These are phyloP conservation scores for Ajuga chamaepitys DNA, from an alignment of 257 asterid species.

Conservation along the genomic window DNA sequence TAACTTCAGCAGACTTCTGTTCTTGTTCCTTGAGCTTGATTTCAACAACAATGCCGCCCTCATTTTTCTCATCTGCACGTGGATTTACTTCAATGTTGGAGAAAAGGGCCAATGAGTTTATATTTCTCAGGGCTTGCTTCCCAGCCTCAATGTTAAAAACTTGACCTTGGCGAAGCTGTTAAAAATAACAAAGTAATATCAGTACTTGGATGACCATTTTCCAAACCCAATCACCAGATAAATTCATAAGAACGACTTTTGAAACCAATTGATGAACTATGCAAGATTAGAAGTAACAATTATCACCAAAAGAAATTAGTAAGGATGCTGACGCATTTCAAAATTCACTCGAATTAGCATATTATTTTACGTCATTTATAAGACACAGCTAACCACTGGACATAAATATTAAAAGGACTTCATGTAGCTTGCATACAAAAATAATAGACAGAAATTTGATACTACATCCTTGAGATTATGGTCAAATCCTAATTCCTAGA, in stretches of 20 bases:
- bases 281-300: not conserved
- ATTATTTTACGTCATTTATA: not conserved
- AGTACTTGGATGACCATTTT: not conserved
- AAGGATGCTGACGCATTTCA: not conserved
- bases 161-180: conserved; percentile 82
- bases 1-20: conserved; percentile 96
- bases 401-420: not conserved
- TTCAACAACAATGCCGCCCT: conserved; percentile 93
- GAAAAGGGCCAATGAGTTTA: conserved; percentile 81
- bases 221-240: not conserved
- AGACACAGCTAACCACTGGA: no score
- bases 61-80: conserved; percentile 91
- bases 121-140: conserved; percentile 87
- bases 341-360: not conserved
- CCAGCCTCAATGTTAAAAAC: conserved; percentile 94
- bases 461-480: not conserved
- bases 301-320: not conserved
- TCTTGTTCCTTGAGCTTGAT: conserved; percentile 91
- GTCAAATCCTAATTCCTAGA: not conserved
- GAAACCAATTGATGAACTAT: not conserved
- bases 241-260: no score
- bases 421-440: no score
- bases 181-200: conserved; percentile 9
- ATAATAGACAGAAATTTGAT: not conserved
- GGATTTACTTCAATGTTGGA: conserved; percentile 97